Evolutionary conservation across 2,329 filamentous ascomycete species (phyloP).

Genomic region (Talaromyces sp.): DNA sequence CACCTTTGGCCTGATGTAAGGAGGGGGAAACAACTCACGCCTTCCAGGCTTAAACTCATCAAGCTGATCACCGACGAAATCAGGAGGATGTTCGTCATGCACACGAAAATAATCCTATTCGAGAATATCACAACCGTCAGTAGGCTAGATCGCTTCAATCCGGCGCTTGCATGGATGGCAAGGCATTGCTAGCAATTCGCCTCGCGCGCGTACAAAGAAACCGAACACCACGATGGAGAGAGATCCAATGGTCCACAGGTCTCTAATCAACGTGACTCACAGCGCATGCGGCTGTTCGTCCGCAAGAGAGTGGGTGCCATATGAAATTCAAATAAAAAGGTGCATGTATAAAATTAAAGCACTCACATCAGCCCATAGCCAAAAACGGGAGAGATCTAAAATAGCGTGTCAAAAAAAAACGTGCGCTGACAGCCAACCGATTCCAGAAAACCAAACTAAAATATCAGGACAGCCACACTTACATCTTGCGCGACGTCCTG

Average conservation of each 20-base stretch:
- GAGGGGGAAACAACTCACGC: conserved; percentile 29
- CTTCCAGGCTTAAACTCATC: conserved; percentile 54
- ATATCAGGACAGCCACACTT: conserved; percentile 24
- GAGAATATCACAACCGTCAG: neutral
- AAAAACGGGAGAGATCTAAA: conserved; percentile 28
- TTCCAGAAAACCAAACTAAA: conserved; percentile 26
- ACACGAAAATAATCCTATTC: conserved; percentile 52
- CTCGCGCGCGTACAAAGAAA: conserved; percentile 1
- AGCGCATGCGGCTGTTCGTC: conserved; percentile 21
- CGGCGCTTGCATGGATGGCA: neutral
- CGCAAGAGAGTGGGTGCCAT: neutral
- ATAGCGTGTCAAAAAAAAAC: conserved; percentile 32
- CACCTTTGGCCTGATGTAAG: neutral
- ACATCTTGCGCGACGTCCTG: conserved; percentile 35
- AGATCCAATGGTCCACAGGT: neutral
- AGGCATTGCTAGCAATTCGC: conserved; percentile 5
- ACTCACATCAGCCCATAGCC: conserved; percentile 33
- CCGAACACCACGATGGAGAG: neutral
- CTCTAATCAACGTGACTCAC: conserved; percentile 30
- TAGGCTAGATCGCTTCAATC: neutral
- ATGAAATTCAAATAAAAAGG: neutral
- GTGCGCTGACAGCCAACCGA: conserved; percentile 34
- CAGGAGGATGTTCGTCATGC: conserved; percentile 56
- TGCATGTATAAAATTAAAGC: conserved; percentile 7
- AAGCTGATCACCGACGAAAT: conserved; percentile 56